These are phyloP conservation scores for Sisymbrium altissimum DNA, from an alignment of 345 rosid genomes.

Conservation along the genomic window DNA sequence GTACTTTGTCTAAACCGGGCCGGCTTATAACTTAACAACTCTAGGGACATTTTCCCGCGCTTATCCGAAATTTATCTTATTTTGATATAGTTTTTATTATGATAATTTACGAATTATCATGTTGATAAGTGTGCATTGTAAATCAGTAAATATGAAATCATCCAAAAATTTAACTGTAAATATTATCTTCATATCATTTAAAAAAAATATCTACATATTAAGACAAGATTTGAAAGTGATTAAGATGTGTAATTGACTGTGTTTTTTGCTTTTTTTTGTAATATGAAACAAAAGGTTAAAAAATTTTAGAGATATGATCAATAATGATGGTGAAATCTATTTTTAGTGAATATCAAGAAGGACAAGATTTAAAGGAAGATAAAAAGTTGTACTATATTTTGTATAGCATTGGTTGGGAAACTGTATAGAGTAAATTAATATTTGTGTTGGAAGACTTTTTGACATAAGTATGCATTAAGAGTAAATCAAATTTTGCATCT, in stretches of 20 bases:
- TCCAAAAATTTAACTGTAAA: background rate
- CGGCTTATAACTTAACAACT: background rate
- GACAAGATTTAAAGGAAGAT: background rate
- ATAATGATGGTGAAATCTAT: background rate
- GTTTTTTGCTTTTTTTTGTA: too few relatives aligned
- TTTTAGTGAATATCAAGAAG: background rate
- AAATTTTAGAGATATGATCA: too few relatives aligned
- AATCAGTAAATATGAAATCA: background rate
- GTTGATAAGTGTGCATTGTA: background rate
- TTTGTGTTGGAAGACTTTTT: background rate
- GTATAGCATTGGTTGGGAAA: background rate
- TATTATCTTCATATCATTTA: background rate
- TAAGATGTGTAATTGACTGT: background rate
- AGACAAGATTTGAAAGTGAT: background rate
- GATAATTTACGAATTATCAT: background rate
- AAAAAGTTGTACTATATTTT: background rate
- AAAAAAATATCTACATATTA: background rate
- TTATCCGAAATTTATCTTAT: background rate
- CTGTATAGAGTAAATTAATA: background rate
- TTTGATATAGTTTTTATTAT: too few relatives aligned
- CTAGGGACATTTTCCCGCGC: background rate
- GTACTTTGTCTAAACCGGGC: conserved; percentile 14
- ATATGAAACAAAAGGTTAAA: too few relatives aligned
- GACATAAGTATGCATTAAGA: background rate
- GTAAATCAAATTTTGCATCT: background rate